A percentile compares a stretch with the other conserved stretches of the same genome.
Conservation (phyloP, 768 basidiomycete genomes). For the Mycena alexandri region DNA sequence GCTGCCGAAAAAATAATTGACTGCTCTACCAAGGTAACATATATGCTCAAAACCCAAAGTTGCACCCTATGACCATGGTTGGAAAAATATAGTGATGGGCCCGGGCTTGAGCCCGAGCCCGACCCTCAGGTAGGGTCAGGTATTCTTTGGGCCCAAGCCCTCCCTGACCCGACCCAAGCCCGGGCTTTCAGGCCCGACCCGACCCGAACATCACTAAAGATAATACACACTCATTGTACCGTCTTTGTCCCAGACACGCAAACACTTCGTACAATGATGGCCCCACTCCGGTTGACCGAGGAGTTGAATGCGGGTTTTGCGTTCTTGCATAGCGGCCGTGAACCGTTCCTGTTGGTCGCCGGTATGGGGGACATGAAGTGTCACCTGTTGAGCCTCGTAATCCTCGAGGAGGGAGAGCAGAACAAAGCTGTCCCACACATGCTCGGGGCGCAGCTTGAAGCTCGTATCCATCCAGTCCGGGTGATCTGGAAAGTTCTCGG, state of each 20-base stretch:
- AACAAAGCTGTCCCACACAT: conserved; percentile 43
- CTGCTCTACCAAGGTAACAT: no score
- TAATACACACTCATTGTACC: conserved; percentile 16
- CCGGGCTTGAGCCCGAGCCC: no score
- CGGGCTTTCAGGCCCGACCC: no score
- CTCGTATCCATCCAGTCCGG: conserved; percentile 14
- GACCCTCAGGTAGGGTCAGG: no score
- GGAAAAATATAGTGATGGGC: no score
- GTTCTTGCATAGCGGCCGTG: conserved; percentile 36
- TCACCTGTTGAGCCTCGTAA: background rate
- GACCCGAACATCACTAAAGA: no score
- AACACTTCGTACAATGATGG: conserved; percentile 47
- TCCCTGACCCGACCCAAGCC: no score
- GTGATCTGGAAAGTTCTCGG: conserved; percentile 4
- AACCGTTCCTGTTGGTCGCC: conserved; percentile 43
- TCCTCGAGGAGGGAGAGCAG: conserved; percentile 44
- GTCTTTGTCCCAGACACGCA: conserved; percentile 34
- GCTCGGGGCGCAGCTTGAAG: conserved; percentile 35
- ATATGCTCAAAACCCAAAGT: no score
- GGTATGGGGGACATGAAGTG: conserved; percentile 41
- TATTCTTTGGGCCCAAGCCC: no score
- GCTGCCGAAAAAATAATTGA: no score
- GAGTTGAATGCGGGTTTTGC: conserved; percentile 41
- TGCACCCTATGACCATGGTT: no score
- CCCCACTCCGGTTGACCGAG: conserved; percentile 44